phyloP scores from a whole-genome alignment of 2,329 filamentous ascomycete species.

The Neurospora crassa region DNA sequence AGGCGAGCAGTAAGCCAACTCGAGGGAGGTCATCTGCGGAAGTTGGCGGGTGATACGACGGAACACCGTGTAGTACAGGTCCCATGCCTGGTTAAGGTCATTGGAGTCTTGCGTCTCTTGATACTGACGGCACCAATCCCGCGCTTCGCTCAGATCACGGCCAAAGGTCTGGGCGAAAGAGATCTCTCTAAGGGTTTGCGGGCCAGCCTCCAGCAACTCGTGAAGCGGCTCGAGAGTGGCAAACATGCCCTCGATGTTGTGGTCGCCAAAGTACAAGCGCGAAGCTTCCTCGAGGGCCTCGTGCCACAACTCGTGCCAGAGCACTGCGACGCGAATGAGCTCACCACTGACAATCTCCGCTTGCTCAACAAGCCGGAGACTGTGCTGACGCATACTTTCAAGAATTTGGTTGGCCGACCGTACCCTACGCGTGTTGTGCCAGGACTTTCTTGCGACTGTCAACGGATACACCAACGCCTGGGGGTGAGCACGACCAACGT shows the following conservation, averaged over 20 bases:
- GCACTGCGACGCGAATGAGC: slow-evolving; percentile 87
- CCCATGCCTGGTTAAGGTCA: slow-evolving; percentile 97
- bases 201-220: slow-evolving; percentile 79
- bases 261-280: slow-evolving; percentile 90
- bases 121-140: slow-evolving; percentile 93
- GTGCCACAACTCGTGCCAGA: slow-evolving; percentile 99
- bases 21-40: slow-evolving; percentile 83
- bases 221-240: slow-evolving; percentile 81
- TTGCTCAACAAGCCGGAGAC: slow-evolving; percentile 83
- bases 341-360: slow-evolving; percentile 93
- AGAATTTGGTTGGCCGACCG: slow-evolving; percentile 88
- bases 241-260: slow-evolving; percentile 98
- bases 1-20: slow-evolving; percentile 94
- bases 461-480: slow-evolving; percentile 95
- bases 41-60: slow-evolving; percentile 88
- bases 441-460: slow-evolving; percentile 95
- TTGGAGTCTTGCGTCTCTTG: slow-evolving; percentile 80
- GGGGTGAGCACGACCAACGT: slow-evolving; percentile 88
- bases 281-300: slow-evolving; percentile 96
- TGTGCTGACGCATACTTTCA: slow-evolving; percentile 96
- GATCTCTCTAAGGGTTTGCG: slow-evolving; percentile 88
- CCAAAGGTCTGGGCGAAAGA: slow-evolving; percentile 98
- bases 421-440: slow-evolving; percentile 70
- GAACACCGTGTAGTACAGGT: slow-evolving; percentile 98
- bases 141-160: slow-evolving; percentile 85